phyloP scores from a whole-genome alignment of 2,329 filamentous ascomycete species.

The Alternaria brassicicola region DNA sequence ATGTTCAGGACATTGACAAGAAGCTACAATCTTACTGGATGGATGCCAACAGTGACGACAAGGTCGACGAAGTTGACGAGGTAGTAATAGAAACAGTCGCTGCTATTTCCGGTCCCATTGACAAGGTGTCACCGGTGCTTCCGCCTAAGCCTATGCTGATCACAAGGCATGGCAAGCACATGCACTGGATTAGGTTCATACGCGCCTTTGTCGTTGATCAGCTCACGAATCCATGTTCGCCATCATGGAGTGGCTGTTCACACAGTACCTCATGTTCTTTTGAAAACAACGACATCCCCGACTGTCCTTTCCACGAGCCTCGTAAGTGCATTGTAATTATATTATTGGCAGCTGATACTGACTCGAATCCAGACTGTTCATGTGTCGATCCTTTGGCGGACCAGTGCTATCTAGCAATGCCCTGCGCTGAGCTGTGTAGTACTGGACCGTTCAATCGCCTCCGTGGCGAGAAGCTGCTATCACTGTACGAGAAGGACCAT shows the following conservation, averaged over 20 bases:
- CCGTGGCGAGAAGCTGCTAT: constrained; percentile 25
- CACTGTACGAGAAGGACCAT: constrained; percentile 19
- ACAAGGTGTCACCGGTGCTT: not conserved
- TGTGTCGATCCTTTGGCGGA: constrained; percentile 30
- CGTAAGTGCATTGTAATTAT: constrained; percentile 12
- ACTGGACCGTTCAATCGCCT: constrained; percentile 33
- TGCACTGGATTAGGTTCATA: constrained; percentile 26
- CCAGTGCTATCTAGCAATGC: constrained; percentile 28
- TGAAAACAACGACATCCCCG: constrained; percentile 14
- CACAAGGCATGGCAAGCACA: constrained; percentile 23
- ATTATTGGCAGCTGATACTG: not conserved
- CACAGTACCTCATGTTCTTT: constrained; percentile 22
- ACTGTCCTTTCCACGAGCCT: constrained; percentile 34
- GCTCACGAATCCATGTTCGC: constrained; percentile 13
- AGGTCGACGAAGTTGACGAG: not conserved
- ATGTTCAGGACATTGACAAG: not conserved
- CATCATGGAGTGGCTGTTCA: constrained; percentile 4
- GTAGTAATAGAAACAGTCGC: not conserved
- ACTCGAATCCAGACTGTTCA: constrained; percentile 10
- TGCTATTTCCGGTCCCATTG: too few relatives aligned
- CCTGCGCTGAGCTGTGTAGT: constrained; percentile 7
- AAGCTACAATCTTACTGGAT: not conserved
- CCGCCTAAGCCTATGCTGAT: not conserved
- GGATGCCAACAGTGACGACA: not conserved
- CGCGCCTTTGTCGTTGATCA: constrained; percentile 24